Percentiles rank a stretch among this genome's conserved stretches.
Evolutionary conservation across 2,329 filamentous ascomycete genomes (phyloP).

Genomic region (Fusarium sp.): DNA sequence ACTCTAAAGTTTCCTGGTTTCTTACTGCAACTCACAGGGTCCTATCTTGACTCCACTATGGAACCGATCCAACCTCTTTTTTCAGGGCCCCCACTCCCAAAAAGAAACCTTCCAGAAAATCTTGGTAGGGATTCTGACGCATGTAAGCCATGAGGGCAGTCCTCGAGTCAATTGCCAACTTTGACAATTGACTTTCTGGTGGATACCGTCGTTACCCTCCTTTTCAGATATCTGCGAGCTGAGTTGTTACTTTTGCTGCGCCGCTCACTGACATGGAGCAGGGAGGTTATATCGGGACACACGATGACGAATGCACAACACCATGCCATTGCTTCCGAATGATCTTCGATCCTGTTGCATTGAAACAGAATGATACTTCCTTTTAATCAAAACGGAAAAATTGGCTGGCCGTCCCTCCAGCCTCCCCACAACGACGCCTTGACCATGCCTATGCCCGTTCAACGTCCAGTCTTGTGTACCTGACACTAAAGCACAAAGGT

Average conservation of each 20-base stretch:
- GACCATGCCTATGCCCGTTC: conserved; percentile 27
- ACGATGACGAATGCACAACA: conserved; percentile 13
- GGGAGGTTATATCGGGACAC: conserved; percentile 7
- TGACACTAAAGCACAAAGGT: conserved; percentile 1
- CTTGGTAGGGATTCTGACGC: conserved; percentile 5
- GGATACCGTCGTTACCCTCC: conserved; percentile 10
- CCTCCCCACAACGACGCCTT: conserved; percentile 20
- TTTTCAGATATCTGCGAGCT: conserved; percentile 6
- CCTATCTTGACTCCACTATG: conserved; percentile 20
- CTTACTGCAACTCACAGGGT: conserved; percentile 10
- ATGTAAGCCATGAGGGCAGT: background rate
- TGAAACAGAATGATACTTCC: conserved; percentile 2
- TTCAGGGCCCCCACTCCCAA: conserved; percentile 11
- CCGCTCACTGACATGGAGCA: conserved; percentile 19
- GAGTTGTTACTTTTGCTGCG: conserved; percentile 17
- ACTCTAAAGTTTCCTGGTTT: background rate
- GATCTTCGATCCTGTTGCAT: conserved; percentile 37
- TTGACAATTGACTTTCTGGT: conserved; percentile 10
- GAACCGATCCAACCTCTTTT: conserved; percentile 25
- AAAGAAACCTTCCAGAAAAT: conserved; percentile 29
- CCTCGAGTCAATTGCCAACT: conserved; percentile 16
- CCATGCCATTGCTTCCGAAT: background rate
- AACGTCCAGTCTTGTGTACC: conserved; percentile 20
- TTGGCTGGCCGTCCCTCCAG: conserved; percentile 7
- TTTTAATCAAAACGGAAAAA: conserved; percentile 18